Base-by-base conservation (phyloP, 176 grass and related monocot genomes). In the Carex myosuroides region DNA sequence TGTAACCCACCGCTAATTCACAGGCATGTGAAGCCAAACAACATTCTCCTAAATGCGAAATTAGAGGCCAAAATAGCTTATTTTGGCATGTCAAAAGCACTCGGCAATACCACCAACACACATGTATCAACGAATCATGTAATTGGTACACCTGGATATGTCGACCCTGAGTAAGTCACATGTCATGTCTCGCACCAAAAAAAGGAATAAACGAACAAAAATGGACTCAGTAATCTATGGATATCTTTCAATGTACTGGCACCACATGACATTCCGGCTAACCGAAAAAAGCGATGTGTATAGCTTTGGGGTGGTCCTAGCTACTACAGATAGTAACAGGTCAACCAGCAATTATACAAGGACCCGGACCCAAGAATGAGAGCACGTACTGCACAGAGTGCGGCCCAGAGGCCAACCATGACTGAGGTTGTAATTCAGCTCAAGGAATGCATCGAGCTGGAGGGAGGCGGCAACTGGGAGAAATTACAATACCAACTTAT, bases 21-120 rank as follows among this genome's bases (percentile, higher is more conserved):
- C 9, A 87, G 86, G 52, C 90, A 94, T 16, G 91, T 96, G 44
- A 96, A 96, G 74, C 42, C 77, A 0, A 54, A 69, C 8, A 97
- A 97, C 32, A 91, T 97, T 53, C 84, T 93, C 0, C 48, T 96
- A 21, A 87, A 91, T 18, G 1, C 67, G 0, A 86, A 85, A 2
- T 13, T 91, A 1, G 81, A 93, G 78, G 94, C 94, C 8, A 96
- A 91, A 73, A 89, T 96, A 10, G 91, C 91, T 5, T 87, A 96
- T 57, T 96, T 96, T 52, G 94, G 91, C 12, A 6, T 96, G 6
- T 57, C 89, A 0, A 96, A 70, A 81, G 62, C 89, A 30, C 85
- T 91, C 30, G 3, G 48, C 9, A 18, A 2, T 1, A 76, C 73
- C 0, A 10, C 53, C 13, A 54, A 60, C 14, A 87, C 84, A 6